phyloP scores from a whole-genome alignment of 2,329 filamentous ascomycete species.

The Paraphaeosphaeria sporulosa region DNA sequence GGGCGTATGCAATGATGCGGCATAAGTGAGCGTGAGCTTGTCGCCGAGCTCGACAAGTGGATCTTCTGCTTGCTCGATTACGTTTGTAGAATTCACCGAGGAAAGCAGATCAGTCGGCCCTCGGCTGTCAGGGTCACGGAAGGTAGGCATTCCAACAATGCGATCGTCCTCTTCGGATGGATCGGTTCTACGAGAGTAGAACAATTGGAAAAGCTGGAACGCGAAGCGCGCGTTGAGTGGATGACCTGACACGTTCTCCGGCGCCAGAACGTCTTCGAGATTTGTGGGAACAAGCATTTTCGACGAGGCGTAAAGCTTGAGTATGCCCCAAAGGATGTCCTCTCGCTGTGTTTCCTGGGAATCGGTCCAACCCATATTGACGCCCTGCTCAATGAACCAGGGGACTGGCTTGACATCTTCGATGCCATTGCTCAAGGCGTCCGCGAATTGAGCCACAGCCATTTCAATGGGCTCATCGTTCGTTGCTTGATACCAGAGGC shows the following conservation, averaged over 20 bases:
- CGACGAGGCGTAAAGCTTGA: constrained; percentile 80
- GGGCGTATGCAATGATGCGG: constrained; percentile 44
- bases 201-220: constrained; percentile 80
- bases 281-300: constrained; percentile 51
- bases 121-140: constrained; percentile 24
- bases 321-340: constrained; percentile 85
- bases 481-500: constrained; percentile 85
- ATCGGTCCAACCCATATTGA: constrained; percentile 68
- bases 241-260: constrained; percentile 78
- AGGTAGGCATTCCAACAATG: constrained; percentile 41
- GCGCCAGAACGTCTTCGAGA: constrained; percentile 75
- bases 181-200: constrained; percentile 45
- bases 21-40: constrained; percentile 62
- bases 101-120: constrained; percentile 38
- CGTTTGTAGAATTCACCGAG: constrained; percentile 33
- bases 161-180: constrained; percentile 33
- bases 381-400: constrained; percentile 70
- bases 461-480: constrained; percentile 72
- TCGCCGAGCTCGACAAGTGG: constrained; percentile 65
- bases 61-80: constrained; percentile 59
- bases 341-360: constrained; percentile 66
- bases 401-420: constrained; percentile 76
- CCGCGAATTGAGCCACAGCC: constrained; percentile 76
- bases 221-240: constrained; percentile 77
- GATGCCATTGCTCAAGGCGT: constrained; percentile 74